Conservation (phyloP, 75 land plant genomes). For the Selaginella tamariscina region DNA sequence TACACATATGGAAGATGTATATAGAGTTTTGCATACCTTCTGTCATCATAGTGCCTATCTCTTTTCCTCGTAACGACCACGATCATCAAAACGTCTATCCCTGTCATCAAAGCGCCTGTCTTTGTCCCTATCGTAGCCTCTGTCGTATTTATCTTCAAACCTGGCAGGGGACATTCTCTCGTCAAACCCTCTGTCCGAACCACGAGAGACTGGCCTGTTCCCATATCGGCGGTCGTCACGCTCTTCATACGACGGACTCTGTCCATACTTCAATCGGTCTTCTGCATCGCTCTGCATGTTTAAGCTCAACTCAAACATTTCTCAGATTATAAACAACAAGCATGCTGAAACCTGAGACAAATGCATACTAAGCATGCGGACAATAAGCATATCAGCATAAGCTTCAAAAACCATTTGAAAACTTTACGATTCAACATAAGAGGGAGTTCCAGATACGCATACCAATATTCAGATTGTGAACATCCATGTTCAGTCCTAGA, state of each 20-base stretch:
- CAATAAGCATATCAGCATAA: background rate
- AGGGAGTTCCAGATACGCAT: background rate
- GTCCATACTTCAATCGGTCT: conserved; percentile 21
- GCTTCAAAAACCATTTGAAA: background rate
- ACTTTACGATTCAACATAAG: background rate
- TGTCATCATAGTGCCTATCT: background rate
- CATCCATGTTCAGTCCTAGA: no score
- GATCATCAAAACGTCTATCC: conserved; percentile 40
- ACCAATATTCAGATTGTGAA: background rate
- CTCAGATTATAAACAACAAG: background rate
- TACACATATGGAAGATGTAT: no score
- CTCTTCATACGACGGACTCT: conserved; percentile 84
- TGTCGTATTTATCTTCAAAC: background rate
- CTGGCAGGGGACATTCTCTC: background rate
- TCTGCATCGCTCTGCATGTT: conserved; percentile 56
- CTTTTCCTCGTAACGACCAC: conserved; percentile 13
- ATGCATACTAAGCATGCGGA: background rate
- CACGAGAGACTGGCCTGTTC: background rate
- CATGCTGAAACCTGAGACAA: conserved; percentile 7
- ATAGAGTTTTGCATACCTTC: no score
- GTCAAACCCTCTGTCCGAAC: background rate
- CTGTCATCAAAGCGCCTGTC: conserved; percentile 31
- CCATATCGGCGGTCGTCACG: conserved; percentile 28
- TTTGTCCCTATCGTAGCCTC: conserved; percentile 28
- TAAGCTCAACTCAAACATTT: background rate